Base-by-base conservation (phyloP, 768 basidiomycete species). In the Erythrobasidium yunnanense region DNA sequence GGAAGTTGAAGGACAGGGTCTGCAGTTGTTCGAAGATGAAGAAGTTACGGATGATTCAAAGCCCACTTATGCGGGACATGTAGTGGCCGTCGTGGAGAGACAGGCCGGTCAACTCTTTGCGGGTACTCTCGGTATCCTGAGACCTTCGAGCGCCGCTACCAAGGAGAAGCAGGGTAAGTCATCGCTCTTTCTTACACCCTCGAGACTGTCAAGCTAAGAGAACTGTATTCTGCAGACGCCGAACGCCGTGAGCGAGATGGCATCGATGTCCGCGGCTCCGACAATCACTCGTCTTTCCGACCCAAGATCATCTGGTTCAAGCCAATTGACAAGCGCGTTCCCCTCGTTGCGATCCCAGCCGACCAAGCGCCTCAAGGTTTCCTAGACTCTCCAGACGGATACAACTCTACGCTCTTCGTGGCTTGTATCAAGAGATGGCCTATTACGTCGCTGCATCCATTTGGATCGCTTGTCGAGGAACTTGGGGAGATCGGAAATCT, bases 261-360 rank as follows among this genome's bases (percentile, higher is more conserved):
- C 50, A 90, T 92, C 74, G 84, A 84, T 54, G 35, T 72, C 3
- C 62, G 70, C 17, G 70, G 55, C 34, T 68, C 69, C 55, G 87
- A 88, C 66, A 88, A 90, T 74, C 86, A 86, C 29, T 82, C n/a
- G n/a, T n/a, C 86, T 71, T 85, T 86, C 75, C 85, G 92, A 42
- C 93, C 93, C 69, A 97, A 96, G 81, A 99, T 99, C 70, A 92
- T 99, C 50, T 99, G 95, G 95, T 97, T 99, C 82, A 93, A 96
- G 79, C 95, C 95, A 2, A 96, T 93, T 27, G 92, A 96, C 80
- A 99, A 99, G 77, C 88, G 95, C 65, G 95, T 99, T 0, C 95
- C 95, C 47, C 81, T 97, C 45, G 96, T 99, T 73, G 95, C 95
- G 63, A 99, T 99, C 69, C 93, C 92, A 6, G 97, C 95, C 5